Base-by-base conservation (phyloP, 805 yeast genomes). In the Wickerhamiella bombiphila region DNA sequence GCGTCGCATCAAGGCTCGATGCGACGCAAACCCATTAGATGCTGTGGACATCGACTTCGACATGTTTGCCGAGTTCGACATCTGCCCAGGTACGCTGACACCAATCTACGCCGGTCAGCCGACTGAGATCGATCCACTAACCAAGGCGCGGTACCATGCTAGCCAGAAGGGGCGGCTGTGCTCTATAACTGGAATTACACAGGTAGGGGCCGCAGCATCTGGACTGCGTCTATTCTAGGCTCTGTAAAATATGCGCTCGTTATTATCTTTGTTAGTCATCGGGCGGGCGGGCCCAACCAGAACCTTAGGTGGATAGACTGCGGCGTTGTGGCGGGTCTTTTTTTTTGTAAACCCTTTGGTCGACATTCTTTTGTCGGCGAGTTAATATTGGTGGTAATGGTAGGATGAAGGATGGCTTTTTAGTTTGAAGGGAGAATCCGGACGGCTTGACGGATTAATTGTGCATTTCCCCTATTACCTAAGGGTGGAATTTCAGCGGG, bases 11-110 rank as follows among this genome's bases (percentile, higher is more conserved):
- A 82, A 81, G 61, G 66, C 74, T 18, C 76, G 72, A 52, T 75
- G 95, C 11, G 96, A 86, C 50, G 60, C 79, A 1, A 63, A 78
- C 44, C 80, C 93, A 2, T 72, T 75, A 37, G 97, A 93, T 61
- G 85, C 91, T 3, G 66, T 86, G 44, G 91, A 83, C 54, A 73
- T 86, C 49, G 93, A 88, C 55, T 91, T 85, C 55, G 95, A 91
- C 56, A 93, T 86, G 39, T 80, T 75, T 56, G 88, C 93, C 2
- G 85, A 80, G 40, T 86, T 86, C 57, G 91, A 80, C 36, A 76
- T 91, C 41, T 91, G 97, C 65, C 80, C 93, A 14, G 69, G 78
- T 13, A 74, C 94, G 15, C 72, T 69, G 52, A 80, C 94, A 5
- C 98, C 98, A 35, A 81, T 91, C 40, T 88, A 86, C 60, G 69